Base-by-base conservation (phyloP, 495 filamentous ascomycete genomes). In the Cudoniella acicularis region DNA sequence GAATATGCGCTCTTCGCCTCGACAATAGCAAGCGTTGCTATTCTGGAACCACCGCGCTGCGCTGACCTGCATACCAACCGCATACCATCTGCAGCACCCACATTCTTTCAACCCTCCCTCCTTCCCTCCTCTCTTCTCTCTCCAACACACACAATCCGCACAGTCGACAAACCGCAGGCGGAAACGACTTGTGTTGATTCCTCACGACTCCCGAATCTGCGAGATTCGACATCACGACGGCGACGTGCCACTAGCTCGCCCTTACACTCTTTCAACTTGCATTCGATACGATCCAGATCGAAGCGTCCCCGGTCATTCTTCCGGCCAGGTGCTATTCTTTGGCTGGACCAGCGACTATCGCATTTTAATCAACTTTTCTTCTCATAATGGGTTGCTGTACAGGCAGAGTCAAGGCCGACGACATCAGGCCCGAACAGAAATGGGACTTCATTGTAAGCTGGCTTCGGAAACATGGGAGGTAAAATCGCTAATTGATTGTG, bases 381-480 rank as follows among this genome's bases (percentile, higher is more conserved):
- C 26, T 36, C 77, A 78, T 62, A 59, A 96, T 96, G 92, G 78
- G 84, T 65, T 93, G 88, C n/a, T n/a, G n/a, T 72, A 76, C 81
- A 64, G 84, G 87, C 49, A 81, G 88, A 62, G 82, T 88, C 66
- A 88, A 87, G 67, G 72, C 76, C 65, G 81, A 79, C 40, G 78
- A 83, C 49, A 83, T 90, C 48, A 73, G 77, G 41, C 78, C 91
- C 54, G 90, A 95, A 72, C 88, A 96, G 75, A 91, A 90, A 78
- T 98, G 94, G 90, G 89, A 92, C 65, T 96, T 90, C 64, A 91
- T 98, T 67, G 92, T 95, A 80, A 59, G 89, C 77, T 3, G 18
- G 9, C 6, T 21, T 21, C n/a, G 17, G 43, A 6, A 6, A 6
- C 6, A 6, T 46, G 13, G n/a, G 20, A 24, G 20, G 6, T 25